A percentile compares a stretch with the other conserved stretches of the same genome.
These are phyloP conservation scores for Cenococcum geophilum DNA, from an alignment of 495 filamentous ascomycete species.

Conservation along the genomic window DNA sequence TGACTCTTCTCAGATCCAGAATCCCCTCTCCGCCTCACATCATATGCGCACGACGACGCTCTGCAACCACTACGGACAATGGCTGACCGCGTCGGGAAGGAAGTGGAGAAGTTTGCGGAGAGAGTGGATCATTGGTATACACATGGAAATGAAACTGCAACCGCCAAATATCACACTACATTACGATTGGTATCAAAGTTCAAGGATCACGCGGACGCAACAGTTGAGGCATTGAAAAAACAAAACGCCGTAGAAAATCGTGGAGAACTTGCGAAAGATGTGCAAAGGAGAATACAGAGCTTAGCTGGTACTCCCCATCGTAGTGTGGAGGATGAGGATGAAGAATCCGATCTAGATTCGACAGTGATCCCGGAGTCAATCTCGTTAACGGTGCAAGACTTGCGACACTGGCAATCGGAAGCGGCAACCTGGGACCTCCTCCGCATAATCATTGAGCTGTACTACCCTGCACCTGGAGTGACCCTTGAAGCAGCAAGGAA, in stretches of 20 bases:
- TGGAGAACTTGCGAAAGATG: constrained; percentile 33
- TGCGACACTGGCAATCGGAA: constrained; percentile 60
- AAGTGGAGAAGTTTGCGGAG: constrained; percentile 62
- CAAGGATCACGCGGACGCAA: constrained; percentile 36
- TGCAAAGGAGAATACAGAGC: constrained; percentile 26
- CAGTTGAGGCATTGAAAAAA: constrained; percentile 36
- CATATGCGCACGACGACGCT: constrained; percentile 14
- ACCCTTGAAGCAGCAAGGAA: constrained; percentile 37
- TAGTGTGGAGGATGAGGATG: constrained; percentile 9
- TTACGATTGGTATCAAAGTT: constrained; percentile 36
- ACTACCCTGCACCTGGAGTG: constrained; percentile 38
- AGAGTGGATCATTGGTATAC: constrained; percentile 51
- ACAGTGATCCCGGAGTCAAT: neutral
- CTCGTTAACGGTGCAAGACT: constrained; percentile 43
- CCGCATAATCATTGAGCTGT: constrained; percentile 53
- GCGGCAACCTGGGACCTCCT: constrained; percentile 87
- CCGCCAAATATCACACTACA: constrained; percentile 23
- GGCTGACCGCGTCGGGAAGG: constrained; percentile 54
- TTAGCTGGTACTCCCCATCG: constrained; percentile 7
- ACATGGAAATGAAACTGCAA: constrained; percentile 1
- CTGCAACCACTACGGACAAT: constrained; percentile 53
- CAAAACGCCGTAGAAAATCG: constrained; percentile 25
- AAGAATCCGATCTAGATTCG: neutral
- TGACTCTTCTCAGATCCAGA: neutral
- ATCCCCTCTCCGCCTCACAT: neutral